Evolutionary conservation across 2,329 filamentous ascomycete genomes (phyloP).

Genomic region (Exophiala spinifera): DNA sequence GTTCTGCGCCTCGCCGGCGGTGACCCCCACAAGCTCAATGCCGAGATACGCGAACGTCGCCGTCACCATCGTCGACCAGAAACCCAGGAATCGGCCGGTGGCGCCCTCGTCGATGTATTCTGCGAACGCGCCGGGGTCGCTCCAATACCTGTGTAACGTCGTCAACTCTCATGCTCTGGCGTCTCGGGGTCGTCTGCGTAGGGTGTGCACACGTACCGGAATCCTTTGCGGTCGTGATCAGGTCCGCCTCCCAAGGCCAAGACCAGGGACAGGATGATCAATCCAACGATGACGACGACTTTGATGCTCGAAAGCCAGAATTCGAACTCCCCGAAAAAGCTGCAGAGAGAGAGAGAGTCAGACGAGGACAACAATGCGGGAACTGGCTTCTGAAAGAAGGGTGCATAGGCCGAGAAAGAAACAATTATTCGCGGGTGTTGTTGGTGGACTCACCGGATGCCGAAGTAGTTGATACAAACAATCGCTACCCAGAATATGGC

Average conservation of each 20-base stretch:
- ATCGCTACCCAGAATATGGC: conserved; percentile 65
- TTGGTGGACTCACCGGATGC: conserved; percentile 51
- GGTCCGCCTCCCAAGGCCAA: conserved; percentile 65
- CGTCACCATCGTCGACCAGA: conserved; percentile 68
- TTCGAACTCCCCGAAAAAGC: conserved; percentile 66
- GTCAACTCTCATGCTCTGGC: background rate
- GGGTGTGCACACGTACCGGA: too few relatives aligned
- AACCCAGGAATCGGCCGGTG: conserved; percentile 60
- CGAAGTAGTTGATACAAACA: conserved; percentile 65
- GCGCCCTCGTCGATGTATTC: conserved; percentile 55
- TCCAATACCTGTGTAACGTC: conserved; percentile 53
- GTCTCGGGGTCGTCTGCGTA: background rate
- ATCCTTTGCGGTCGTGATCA: conserved; percentile 60
- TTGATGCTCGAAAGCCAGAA: conserved; percentile 63
- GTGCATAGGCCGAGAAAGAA: too few relatives aligned
- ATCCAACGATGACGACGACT: conserved; percentile 62
- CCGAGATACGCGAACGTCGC: conserved; percentile 77
- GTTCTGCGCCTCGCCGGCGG: conserved; percentile 75
- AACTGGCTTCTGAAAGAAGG: too few relatives aligned
- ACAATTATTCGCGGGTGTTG: too few relatives aligned
- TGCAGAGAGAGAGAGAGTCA: too few relatives aligned
- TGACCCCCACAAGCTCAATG: conserved; percentile 73
- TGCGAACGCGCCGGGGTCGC: conserved; percentile 58
- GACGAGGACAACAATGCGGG: too few relatives aligned
- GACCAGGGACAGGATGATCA: conserved; percentile 64